phyloP scores from a whole-genome alignment of 2,329 filamentous ascomycete species.

The Colletotrichum viniferum region DNA sequence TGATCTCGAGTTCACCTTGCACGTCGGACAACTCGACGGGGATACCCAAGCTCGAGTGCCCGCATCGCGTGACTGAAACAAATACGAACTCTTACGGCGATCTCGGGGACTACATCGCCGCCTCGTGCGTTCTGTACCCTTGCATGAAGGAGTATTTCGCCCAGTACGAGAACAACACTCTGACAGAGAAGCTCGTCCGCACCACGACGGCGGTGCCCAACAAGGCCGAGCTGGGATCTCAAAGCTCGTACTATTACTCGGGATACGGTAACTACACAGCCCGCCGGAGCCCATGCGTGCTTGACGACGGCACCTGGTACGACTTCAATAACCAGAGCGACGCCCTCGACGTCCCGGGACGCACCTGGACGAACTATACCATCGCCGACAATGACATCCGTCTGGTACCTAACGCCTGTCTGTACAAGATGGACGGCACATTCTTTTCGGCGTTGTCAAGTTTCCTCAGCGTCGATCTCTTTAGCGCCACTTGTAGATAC shows the following conservation, averaged over 20 bases:
- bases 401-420: not conserved
- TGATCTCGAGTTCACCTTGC: not conserved
- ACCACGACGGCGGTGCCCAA: not conserved
- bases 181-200: constrained; percentile 5
- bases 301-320: constrained; percentile 12
- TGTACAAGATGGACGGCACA: constrained; percentile 10
- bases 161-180: not conserved
- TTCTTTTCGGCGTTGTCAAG: not conserved
- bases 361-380: constrained; percentile 4
- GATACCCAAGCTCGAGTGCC: not conserved
- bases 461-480: not conserved
- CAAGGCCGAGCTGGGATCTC: not conserved
- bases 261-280: constrained; percentile 7
- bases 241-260: not conserved
- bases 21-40: not conserved
- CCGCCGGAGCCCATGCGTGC: not conserved
- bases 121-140: constrained; percentile 1
- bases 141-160: constrained; percentile 4
- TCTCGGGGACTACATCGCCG: not conserved
- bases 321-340: not conserved
- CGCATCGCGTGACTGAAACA: not conserved
- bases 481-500: not conserved
- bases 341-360: not conserved
- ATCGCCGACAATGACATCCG: not conserved
- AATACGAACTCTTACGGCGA: not conserved